A percentile compares a stretch with the other conserved stretches of the same genome.
These are phyloP conservation scores for Cyberlindnera samutprakarnensis DNA, from an alignment of 805 yeast species.

Conservation along the genomic window DNA sequence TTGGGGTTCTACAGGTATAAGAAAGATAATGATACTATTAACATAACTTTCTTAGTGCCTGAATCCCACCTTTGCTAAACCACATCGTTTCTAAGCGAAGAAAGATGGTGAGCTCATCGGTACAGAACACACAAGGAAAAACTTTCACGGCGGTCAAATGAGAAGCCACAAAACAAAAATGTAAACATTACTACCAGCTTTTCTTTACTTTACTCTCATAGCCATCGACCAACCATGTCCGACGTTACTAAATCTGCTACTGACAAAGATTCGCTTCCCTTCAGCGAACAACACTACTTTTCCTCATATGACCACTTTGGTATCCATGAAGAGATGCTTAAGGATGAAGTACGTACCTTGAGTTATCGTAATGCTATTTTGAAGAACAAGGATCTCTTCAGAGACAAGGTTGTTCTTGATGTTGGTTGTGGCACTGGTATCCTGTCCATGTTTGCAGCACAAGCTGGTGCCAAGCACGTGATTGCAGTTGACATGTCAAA, in stretches of 20 bases:
- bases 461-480: slow-evolving; percentile 98
- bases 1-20: too few relatives aligned
- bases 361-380: slow-evolving; percentile 88
- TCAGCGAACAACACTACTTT: slow-evolving; percentile 88
- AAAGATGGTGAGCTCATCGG: slow-evolving; percentile 2
- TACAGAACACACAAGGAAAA: background rate
- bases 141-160: too few relatives aligned
- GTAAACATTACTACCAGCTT: background rate
- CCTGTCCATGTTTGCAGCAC: slow-evolving; percentile 94
- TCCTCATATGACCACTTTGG: slow-evolving; percentile 94
- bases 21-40: too few relatives aligned
- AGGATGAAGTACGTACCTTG: slow-evolving; percentile 87
- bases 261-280: slow-evolving; percentile 53
- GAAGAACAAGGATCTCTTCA: slow-evolving; percentile 82
- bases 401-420: slow-evolving; percentile 89
- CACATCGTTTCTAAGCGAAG: too few relatives aligned
- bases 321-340: slow-evolving; percentile 98
- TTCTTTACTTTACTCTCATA: background rate
- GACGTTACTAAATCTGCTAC: slow-evolving; percentile 45
- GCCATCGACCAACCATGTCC: slow-evolving; percentile 5
- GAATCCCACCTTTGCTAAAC: too few relatives aligned
- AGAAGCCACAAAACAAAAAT: slow-evolving; percentile 5
- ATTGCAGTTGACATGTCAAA: slow-evolving; percentile 96
- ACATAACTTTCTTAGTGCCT: too few relatives aligned
- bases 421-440: slow-evolving; percentile 99